Evolutionary conservation across 331 rosid genomes (phyloP).

Genomic region (Arachis monticola): DNA sequence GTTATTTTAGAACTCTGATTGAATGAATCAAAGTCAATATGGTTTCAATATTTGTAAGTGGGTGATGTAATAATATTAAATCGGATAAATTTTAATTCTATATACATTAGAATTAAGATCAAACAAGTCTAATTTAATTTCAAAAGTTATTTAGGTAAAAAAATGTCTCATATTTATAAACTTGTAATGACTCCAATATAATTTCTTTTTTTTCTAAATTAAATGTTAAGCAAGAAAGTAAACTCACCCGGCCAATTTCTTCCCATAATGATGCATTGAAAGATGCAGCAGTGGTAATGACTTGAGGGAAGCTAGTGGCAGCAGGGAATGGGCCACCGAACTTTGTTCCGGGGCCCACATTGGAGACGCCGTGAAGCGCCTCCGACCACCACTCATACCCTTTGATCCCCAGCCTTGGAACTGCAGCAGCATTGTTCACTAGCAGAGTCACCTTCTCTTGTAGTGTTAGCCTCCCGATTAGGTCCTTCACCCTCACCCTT

Average conservation of each 20-base stretch:
- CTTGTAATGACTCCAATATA: no score
- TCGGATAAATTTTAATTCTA: no score
- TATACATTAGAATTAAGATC: no score
- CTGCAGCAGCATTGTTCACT: conserved; percentile 64
- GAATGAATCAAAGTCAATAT: no score
- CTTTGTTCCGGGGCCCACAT: conserved; percentile 83
- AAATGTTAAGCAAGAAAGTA: no score
- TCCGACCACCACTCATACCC: conserved; percentile 95
- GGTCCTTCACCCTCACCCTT: conserved; percentile 62
- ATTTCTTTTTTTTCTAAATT: no score
- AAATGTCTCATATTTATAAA: no score
- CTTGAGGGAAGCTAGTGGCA: conserved; percentile 90
- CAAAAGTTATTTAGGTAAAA: no score
- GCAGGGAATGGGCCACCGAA: conserved; percentile 67
- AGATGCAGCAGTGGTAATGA: conserved; percentile 81
- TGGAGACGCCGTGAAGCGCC: conserved; percentile 81
- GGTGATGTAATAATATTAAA: no score
- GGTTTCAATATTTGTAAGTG: no score
- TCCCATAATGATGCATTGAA: conserved; percentile 83
- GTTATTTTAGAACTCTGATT: no score
- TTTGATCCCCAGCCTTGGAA: conserved; percentile 70
- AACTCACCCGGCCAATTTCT: conserved; percentile 72
- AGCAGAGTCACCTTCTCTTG: conserved; percentile 68
- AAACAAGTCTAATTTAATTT: no score
- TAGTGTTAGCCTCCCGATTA: conserved; percentile 64